A percentile compares a stretch with the other conserved stretches of the same genome.
phyloP scores from a whole-genome alignment of 305 asterid genomes.

The Fraxinus dipetala region DNA sequence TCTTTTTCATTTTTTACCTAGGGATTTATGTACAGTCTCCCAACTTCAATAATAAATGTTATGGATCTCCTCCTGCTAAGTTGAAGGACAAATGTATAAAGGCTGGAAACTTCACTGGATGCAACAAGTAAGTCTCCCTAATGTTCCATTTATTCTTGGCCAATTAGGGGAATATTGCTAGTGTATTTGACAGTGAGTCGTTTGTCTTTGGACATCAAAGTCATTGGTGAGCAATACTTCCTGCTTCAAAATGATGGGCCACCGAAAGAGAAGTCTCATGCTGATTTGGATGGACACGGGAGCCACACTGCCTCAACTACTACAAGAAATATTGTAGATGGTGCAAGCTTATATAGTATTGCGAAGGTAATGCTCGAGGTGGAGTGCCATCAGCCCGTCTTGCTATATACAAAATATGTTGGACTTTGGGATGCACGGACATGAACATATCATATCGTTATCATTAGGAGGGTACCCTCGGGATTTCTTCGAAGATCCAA shows the following conservation, averaged over 20 bases:
- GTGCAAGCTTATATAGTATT: constrained; percentile 47
- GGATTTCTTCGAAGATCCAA: constrained; percentile 10
- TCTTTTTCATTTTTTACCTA: constrained; percentile 5
- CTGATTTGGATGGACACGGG: constrained; percentile 66
- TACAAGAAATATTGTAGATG: constrained; percentile 42
- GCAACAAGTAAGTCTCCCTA: constrained; percentile 61
- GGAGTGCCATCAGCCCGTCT: constrained; percentile 75
- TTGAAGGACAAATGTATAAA: constrained; percentile 71
- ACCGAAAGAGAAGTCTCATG: constrained; percentile 28
- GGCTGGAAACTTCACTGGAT: constrained; percentile 62
- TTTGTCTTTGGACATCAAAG: constrained; percentile 47
- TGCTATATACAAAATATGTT: constrained; percentile 75
- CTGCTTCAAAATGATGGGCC: neutral
- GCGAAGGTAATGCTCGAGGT: constrained; percentile 74
- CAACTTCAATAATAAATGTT: constrained; percentile 62
- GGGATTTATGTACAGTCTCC: constrained; percentile 58
- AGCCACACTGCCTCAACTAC: constrained; percentile 84
- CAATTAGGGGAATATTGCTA: neutral
- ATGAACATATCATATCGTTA: constrained; percentile 25
- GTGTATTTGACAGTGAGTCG: neutral
- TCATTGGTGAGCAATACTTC: constrained; percentile 73
- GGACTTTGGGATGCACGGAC: constrained; percentile 47
- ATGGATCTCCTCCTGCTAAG: constrained; percentile 73
- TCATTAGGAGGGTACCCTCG: constrained; percentile 21
- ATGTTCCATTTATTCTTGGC: neutral